These are phyloP conservation scores for Stromatinia cepivora DNA, from an alignment of 2,329 filamentous ascomycete species.

Conservation along the genomic window DNA sequence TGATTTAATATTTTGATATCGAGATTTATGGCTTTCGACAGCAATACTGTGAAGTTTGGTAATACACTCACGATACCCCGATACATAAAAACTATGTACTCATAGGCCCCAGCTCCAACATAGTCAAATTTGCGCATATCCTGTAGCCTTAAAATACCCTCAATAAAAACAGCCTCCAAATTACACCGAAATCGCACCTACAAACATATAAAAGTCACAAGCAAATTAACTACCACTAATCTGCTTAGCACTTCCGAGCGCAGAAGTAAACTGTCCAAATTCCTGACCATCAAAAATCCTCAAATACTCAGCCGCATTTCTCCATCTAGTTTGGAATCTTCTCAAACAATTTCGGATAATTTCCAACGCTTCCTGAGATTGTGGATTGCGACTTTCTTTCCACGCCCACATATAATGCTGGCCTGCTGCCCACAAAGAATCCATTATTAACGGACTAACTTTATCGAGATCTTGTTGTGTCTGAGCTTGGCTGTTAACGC, in stretches of 20 bases:
- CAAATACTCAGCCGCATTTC: conserved; percentile 43
- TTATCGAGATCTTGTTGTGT: conserved; percentile 35
- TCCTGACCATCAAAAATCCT: conserved; percentile 43
- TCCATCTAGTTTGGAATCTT: conserved; percentile 42
- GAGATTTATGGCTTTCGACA: neutral
- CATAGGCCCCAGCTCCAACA: neutral
- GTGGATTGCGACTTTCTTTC: conserved; percentile 42
- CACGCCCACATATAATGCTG: conserved; percentile 44
- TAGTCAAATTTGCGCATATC: neutral
- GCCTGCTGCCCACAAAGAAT: conserved; percentile 44
- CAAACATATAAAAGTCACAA: neutral
- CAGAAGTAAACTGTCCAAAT: conserved; percentile 41
- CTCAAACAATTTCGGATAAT: conserved; percentile 39
- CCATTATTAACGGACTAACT: conserved; percentile 44
- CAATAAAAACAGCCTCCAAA: neutral
- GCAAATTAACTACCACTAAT: conserved; percentile 21
- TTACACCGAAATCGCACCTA: neutral
- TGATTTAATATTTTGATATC: neutral
- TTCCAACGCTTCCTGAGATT: conserved; percentile 39
- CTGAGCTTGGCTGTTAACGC: conserved; percentile 33
- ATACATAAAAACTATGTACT: neutral
- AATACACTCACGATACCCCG: neutral
- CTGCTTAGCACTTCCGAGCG: conserved; percentile 30
- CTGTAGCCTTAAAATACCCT: neutral
- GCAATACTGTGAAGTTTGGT: neutral